These are phyloP conservation scores for Venturia aucupariae DNA, from an alignment of 2,329 filamentous ascomycete species.

Conservation along the genomic window DNA sequence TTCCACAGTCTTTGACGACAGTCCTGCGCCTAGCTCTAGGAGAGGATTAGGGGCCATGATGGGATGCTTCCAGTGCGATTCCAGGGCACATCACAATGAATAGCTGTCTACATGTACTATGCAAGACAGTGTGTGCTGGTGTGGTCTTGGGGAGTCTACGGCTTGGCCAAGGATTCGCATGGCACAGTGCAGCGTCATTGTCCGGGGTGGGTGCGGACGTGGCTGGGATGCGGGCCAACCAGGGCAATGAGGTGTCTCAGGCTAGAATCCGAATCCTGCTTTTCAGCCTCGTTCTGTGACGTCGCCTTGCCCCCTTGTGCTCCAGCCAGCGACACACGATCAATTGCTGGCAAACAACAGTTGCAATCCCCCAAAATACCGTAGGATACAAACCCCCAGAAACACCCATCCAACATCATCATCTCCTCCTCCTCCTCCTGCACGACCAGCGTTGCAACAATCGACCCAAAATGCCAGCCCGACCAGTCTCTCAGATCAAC, in stretches of 20 bases:
- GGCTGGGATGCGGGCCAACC: neutral
- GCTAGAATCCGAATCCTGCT: neutral
- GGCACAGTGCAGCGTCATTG: neutral
- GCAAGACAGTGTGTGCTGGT: neutral
- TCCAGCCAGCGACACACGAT: neutral
- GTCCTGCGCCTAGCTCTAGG: slow-evolving; percentile 32
- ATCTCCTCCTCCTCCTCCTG: neutral
- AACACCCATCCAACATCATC: too few species aligned
- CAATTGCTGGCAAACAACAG: neutral
- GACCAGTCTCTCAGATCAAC: slow-evolving; percentile 6
- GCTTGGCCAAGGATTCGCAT: too few species aligned
- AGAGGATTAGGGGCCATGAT: slow-evolving; percentile 13
- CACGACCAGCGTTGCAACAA: neutral
- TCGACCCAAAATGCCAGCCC: neutral
- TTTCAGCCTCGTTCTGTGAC: slow-evolving; percentile 9
- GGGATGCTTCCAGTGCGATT: neutral
- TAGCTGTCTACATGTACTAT: neutral
- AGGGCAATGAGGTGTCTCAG: neutral
- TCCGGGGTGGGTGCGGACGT: neutral
- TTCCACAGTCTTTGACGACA: slow-evolving; percentile 34
- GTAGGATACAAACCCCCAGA: too few species aligned
- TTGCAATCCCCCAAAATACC: neutral
- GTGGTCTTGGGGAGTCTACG: too few species aligned
- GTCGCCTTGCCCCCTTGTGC: neutral
- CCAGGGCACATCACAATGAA: neutral